A percentile compares a stretch with the other conserved stretches of the same genome.
Evolutionary conservation across 2,329 filamentous ascomycete species (phyloP).

Genomic region (Diaporthe citri): DNA sequence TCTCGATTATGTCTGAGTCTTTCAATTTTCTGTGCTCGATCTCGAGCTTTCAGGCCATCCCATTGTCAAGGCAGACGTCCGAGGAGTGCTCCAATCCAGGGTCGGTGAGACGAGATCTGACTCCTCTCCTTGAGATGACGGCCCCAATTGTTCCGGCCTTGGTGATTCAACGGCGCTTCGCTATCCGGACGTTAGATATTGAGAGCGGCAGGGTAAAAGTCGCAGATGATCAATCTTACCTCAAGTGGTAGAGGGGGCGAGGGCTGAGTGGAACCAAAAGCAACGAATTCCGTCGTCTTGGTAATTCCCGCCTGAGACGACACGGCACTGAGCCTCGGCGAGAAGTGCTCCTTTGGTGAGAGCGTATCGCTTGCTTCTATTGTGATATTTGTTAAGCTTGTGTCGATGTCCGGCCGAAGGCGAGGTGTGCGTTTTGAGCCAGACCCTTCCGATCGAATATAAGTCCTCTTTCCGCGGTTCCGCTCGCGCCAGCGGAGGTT

Average conservation of each 20-base stretch:
- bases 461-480: constrained; percentile 21
- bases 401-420: not conserved
- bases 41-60: constrained; percentile 6
- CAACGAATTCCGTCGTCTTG: constrained; percentile 16
- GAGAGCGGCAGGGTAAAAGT: too few species aligned
- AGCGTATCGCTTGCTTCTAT: not conserved
- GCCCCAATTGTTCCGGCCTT: not conserved
- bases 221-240: not conserved
- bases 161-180: not conserved
- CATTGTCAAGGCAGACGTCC: constrained; percentile 5
- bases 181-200: not conserved
- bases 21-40: not conserved
- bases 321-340: not conserved
- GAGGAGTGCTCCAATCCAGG: not conserved
- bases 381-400: not conserved
- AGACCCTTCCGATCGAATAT: constrained; percentile 11
- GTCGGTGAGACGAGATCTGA: not conserved
- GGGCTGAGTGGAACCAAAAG: not conserved
- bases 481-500: constrained; percentile 19
- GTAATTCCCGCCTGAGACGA: constrained; percentile 3
- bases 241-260: not conserved
- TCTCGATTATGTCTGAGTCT: not conserved
- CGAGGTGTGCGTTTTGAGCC: not conserved
- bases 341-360: not conserved
- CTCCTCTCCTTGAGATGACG: not conserved